Conservation (phyloP, 169 alveolate genomes). For the Theileria luwenshuni region DNA sequence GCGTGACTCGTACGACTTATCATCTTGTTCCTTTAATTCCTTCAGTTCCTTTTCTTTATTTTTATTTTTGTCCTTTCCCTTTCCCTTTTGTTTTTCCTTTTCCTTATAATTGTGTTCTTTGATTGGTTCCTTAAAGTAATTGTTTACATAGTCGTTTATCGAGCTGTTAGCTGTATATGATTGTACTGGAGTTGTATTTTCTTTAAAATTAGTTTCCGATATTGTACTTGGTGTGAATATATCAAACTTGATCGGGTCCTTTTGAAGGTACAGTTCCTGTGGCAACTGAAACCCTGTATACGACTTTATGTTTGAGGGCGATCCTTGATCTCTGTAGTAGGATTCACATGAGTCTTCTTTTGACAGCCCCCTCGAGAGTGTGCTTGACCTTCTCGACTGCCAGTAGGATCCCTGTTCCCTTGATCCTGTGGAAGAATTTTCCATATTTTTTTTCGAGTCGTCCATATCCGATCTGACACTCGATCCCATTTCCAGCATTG, state of each 20-base stretch:
- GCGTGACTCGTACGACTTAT: neutral
- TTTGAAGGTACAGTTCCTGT: neutral
- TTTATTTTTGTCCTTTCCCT: neutral
- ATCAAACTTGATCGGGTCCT: neutral
- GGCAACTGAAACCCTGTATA: constrained; percentile 1
- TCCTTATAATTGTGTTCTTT: neutral
- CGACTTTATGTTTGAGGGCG: neutral
- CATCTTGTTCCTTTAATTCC: too few species aligned
- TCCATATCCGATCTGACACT: neutral
- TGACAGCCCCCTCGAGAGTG: neutral
- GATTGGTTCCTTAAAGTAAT: neutral
- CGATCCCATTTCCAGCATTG: neutral
- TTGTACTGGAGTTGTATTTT: neutral
- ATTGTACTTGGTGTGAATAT: constrained; percentile 4
- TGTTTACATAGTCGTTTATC: neutral
- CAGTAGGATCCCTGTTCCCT: neutral
- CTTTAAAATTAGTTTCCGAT: neutral
- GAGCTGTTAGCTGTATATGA: neutral
- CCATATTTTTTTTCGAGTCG: neutral
- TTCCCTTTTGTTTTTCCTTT: neutral
- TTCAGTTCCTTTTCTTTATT: neutral
- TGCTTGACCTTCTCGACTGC: constrained; percentile 4
- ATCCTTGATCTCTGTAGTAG: neutral
- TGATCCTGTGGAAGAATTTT: neutral
- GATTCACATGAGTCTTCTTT: constrained; percentile 8